Conservation (phyloP, 2,329 filamentous ascomycete species). For the Colletotrichum euphorbiae region DNA sequence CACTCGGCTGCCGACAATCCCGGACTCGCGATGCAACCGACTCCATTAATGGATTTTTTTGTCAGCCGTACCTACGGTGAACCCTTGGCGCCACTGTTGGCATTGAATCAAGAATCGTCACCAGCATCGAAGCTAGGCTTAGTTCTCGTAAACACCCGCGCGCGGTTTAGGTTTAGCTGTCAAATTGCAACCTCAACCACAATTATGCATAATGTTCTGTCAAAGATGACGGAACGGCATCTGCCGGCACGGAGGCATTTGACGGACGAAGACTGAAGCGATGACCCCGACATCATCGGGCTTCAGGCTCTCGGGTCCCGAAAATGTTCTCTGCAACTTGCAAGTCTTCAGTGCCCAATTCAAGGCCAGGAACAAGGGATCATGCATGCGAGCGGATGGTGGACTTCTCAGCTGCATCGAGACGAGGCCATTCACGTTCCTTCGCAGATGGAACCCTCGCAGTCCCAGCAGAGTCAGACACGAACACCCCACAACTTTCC, state of each 20-base stretch:
- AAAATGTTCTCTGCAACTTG: slow-evolving; percentile 1
- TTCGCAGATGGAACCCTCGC: slow-evolving; percentile 19
- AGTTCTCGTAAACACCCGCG: background rate
- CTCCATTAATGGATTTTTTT: slow-evolving; percentile 37
- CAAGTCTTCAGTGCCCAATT: background rate
- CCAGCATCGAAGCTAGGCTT: background rate
- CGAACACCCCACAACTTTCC: slow-evolving; percentile 23
- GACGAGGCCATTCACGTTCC: slow-evolving; percentile 25
- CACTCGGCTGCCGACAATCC: slow-evolving; percentile 31
- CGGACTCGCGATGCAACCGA: slow-evolving; percentile 15
- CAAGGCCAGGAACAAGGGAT: background rate
- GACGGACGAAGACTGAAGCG: background rate
- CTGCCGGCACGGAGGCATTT: background rate
- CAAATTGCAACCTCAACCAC: background rate
- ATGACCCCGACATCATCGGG: background rate
- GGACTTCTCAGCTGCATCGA: slow-evolving; percentile 13
- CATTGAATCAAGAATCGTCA: slow-evolving; percentile 5
- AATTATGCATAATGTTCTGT: background rate
- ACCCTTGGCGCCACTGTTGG: slow-evolving; percentile 17
- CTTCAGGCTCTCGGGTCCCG: slow-evolving; percentile 1
- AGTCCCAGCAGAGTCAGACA: slow-evolving; percentile 21
- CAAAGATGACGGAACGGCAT: slow-evolving; percentile 9
- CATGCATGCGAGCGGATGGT: slow-evolving; percentile 6
- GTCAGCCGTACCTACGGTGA: slow-evolving; percentile 22
- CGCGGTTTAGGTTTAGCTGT: background rate